Conservation (phyloP, 1,284 basidiomycete species). For the Puccinia brachypodii region DNA sequence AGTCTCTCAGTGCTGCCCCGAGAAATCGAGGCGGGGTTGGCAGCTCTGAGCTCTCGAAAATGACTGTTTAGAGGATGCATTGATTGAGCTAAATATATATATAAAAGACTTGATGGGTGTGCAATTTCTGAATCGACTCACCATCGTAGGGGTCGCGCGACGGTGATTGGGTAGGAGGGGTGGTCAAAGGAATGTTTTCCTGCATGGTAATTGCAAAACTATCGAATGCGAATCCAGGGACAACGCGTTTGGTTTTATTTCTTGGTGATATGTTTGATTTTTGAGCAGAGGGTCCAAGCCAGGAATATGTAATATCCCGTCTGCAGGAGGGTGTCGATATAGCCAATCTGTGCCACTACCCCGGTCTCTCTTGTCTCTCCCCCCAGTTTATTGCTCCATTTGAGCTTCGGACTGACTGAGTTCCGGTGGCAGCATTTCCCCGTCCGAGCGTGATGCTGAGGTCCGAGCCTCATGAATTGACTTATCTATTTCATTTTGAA, state of each 20-base stretch:
- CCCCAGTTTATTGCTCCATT: too few species aligned
- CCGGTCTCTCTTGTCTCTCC: too few species aligned
- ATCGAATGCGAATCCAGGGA: neutral
- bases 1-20: conserved; percentile 28
- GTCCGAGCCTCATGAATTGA: too few species aligned
- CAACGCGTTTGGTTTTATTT: neutral
- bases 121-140: neutral
- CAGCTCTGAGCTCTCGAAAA: neutral
- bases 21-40: conserved; percentile 1
- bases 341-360: too few species aligned
- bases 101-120: neutral
- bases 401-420: too few species aligned
- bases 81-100: neutral
- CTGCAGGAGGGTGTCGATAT: too few species aligned
- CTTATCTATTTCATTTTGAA: too few species aligned
- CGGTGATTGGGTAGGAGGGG: neutral
- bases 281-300: neutral
- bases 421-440: too few species aligned
- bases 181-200: conserved; percentile 7
- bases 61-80: neutral
- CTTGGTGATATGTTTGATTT: neutral
- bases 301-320: too few species aligned
- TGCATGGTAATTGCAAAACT: neutral
- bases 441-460: too few species aligned
- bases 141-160: neutral